A percentile compares a stretch with the other conserved stretches of the same genome.
Conservation (phyloP, 352 stramenopile species). For the Phytophthora uliginosa region DNA sequence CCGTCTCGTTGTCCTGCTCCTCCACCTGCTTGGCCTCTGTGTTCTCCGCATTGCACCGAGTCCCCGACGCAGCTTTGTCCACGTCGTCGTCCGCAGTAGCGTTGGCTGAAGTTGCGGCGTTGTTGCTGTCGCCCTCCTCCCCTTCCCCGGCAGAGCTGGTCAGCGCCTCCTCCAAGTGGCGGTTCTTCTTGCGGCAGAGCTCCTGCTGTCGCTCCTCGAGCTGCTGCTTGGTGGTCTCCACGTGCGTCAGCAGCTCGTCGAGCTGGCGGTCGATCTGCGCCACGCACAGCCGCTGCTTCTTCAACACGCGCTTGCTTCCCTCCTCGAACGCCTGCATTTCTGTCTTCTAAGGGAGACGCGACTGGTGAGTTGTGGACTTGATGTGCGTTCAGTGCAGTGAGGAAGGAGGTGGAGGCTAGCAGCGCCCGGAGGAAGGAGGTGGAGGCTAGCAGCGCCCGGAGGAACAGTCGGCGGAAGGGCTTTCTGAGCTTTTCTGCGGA, state of each 20-base stretch:
- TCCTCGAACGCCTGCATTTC: conserved; percentile 72
- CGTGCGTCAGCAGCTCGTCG: conserved; percentile 67
- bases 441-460: neutral
- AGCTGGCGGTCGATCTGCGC: conserved; percentile 73
- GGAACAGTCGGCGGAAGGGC: conserved; percentile 13
- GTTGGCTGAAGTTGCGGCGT: neutral
- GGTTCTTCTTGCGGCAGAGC: conserved; percentile 73
- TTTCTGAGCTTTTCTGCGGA: neutral
- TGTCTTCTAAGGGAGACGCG: neutral
- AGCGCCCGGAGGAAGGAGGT: conserved; percentile 1
- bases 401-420: no score
- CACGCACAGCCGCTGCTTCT: conserved; percentile 75
- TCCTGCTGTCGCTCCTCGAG: conserved; percentile 69
- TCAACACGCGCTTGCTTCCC: conserved; percentile 71
- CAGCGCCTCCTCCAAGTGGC: conserved; percentile 18
- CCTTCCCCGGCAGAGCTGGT: conserved; percentile 22
- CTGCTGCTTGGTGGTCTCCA: conserved; percentile 67
- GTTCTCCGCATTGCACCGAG: conserved; percentile 6
- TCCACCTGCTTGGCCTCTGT: conserved; percentile 46
- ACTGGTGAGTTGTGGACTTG: neutral
- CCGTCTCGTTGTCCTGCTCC: conserved; percentile 71
- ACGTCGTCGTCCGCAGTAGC: neutral
- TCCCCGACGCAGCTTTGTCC: conserved; percentile 3
- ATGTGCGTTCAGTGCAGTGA: neutral
- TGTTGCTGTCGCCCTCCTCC: conserved; percentile 9